A percentile compares a stretch with the other conserved stretches of the same genome.
phyloP scores from a whole-genome alignment of 169 alveolate species.

The Plasmodium berghei region DNA sequence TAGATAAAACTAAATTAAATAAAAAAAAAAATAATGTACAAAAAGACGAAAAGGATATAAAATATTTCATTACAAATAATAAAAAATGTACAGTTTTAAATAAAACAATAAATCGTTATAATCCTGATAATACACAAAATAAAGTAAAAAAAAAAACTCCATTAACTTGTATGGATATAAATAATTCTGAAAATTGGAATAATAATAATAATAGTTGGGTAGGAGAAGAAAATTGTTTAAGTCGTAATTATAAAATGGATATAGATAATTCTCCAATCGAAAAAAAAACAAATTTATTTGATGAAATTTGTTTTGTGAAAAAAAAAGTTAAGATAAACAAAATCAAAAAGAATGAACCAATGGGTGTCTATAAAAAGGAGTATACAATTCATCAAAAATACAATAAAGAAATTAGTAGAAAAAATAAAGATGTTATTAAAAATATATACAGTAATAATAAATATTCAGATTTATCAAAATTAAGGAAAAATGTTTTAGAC shows the following conservation, averaged over 20 bases:
- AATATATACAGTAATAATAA: not conserved
- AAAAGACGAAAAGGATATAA: not conserved
- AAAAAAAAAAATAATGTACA: slow-evolving; percentile 1
- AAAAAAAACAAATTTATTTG: too few relatives aligned
- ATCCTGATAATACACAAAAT: too few relatives aligned
- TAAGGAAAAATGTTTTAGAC: not conserved
- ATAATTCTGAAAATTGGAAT: too few relatives aligned
- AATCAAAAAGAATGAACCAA: not conserved
- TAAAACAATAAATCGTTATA: too few relatives aligned
- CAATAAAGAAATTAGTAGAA: not conserved
- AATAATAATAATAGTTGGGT: too few relatives aligned
- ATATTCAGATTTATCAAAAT: not conserved
- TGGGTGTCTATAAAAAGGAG: not conserved
- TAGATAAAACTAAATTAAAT: not conserved
- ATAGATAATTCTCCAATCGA: too few relatives aligned
- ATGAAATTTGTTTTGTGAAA: too few relatives aligned
- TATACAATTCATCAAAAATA: not conserved
- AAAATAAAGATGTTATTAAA: not conserved
- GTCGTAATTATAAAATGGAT: too few relatives aligned
- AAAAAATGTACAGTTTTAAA: too few relatives aligned
- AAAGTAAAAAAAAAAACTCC: too few relatives aligned
- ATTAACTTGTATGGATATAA: too few relatives aligned
- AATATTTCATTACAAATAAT: not conserved
- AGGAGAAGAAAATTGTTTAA: too few relatives aligned
- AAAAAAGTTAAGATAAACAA: not conserved